These are phyloP conservation scores for Spencermartinsiella europaea DNA, from an alignment of 805 yeast genomes.

Conservation along the genomic window DNA sequence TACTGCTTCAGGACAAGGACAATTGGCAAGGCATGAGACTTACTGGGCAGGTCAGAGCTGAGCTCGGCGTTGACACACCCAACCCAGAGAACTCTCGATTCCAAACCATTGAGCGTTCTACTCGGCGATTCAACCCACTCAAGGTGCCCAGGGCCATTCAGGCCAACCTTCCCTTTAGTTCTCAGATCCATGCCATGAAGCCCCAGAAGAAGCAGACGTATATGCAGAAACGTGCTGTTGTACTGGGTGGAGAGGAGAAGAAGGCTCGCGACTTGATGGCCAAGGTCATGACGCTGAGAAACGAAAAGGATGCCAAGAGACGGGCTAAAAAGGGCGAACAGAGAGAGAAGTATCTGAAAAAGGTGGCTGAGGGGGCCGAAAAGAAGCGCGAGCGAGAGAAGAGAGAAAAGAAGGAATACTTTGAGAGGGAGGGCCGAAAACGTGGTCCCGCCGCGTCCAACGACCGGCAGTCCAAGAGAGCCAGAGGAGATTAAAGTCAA, in stretches of 20 bases:
- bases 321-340: conserved; percentile 67
- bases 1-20: conserved; percentile 66
- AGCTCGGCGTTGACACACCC: conserved; percentile 59
- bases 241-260: conserved; percentile 87
- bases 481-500: conserved; percentile 1
- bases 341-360: conserved; percentile 69
- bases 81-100: conserved; percentile 47
- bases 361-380: conserved; percentile 69
- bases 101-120: conserved; percentile 73
- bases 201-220: conserved; percentile 77
- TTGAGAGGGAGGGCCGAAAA: conserved; percentile 43
- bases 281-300: conserved; percentile 77
- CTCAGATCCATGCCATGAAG: conserved; percentile 84
- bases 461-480: conserved; percentile 8
- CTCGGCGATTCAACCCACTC: conserved; percentile 81
- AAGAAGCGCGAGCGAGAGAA: conserved; percentile 66
- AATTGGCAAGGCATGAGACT: conserved; percentile 97
- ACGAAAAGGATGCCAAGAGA: conserved; percentile 77
- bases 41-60: conserved; percentile 91
- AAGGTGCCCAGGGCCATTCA: conserved; percentile 78
- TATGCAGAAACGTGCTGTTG: conserved; percentile 87
- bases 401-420: conserved; percentile 83
- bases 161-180: conserved; percentile 79
- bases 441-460: conserved; percentile 7
- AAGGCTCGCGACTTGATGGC: conserved; percentile 85